phyloP scores from a whole-genome alignment of 805 yeast genomes.

The Yamadazyma olivae region DNA sequence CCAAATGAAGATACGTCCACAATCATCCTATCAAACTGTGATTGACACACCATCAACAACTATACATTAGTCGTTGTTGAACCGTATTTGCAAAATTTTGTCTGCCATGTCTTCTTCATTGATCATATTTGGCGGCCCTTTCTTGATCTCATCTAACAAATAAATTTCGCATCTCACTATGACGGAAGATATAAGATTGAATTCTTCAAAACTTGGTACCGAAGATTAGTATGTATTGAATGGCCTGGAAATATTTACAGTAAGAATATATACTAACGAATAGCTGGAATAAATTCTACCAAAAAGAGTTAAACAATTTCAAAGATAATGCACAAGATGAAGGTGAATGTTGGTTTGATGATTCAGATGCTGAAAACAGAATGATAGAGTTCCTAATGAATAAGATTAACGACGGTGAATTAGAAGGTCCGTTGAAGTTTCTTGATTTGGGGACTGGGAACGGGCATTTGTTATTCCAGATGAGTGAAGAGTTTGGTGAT shows the following conservation, averaged over 20 bases:
- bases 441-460: slow-evolving; percentile 95
- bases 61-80: no score
- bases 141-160: no score
- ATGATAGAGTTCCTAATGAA: slow-evolving; percentile 71
- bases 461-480: slow-evolving; percentile 79
- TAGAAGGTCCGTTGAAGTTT: slow-evolving; percentile 35
- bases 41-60: no score
- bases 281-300: slow-evolving; percentile 87
- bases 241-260: not conserved
- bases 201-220: slow-evolving; percentile 83
- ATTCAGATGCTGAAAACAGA: slow-evolving; percentile 85
- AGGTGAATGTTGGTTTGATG: slow-evolving; percentile 97
- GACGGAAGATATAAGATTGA: slow-evolving; percentile 38
- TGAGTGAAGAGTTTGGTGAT: slow-evolving; percentile 58
- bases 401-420: slow-evolving; percentile 34
- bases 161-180: not conserved
- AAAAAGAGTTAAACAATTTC: slow-evolving; percentile 69
- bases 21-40: no score
- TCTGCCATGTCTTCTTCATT: no score
- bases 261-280: slow-evolving; percentile 16
- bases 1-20: no score
- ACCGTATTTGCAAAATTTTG: no score
- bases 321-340: slow-evolving; percentile 73
- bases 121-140: no score
- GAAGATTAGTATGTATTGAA: slow-evolving; percentile 57